These are phyloP conservation scores for Juncus inflexus DNA, from an alignment of 176 grass and related monocot genomes.

Conservation along the genomic window DNA sequence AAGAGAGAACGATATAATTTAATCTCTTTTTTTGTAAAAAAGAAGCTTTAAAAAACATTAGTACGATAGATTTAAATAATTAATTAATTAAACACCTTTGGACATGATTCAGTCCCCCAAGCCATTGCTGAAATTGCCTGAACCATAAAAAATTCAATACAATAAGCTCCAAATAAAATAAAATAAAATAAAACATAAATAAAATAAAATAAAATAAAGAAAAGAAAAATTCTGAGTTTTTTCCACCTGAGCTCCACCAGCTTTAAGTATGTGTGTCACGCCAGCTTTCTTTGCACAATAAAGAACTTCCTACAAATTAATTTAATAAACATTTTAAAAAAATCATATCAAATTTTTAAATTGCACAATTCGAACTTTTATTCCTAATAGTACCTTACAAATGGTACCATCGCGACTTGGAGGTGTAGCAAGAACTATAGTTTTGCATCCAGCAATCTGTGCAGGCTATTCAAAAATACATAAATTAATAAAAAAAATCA, in stretches of 20 bases:
- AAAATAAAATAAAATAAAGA: not conserved
- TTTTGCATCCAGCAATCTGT: conserved; percentile 93
- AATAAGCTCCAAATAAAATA: not conserved
- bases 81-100: conserved; percentile 59
- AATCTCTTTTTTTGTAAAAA: conserved; percentile 10
- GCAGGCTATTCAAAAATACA: conserved; percentile 60
- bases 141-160: conserved; percentile 15
- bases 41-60: not conserved
- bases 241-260: conserved; percentile 89
- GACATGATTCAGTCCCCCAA: conserved; percentile 82
- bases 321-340: not conserved
- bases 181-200: not conserved
- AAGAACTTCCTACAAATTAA: conserved; percentile 68
- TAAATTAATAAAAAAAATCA: too few relatives aligned
- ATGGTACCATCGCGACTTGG: conserved; percentile 74
- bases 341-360: not conserved
- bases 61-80: not conserved
- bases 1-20: conserved; percentile 5
- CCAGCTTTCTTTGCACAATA: conserved; percentile 98
- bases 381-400: conserved; percentile 71
- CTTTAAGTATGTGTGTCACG: conserved; percentile 92
- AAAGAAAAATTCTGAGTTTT: not conserved
- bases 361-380: not conserved
- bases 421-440: conserved; percentile 81
- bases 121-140: conserved; percentile 96